Base-by-base conservation (phyloP, 2,329 filamentous ascomycete species). In the Keithomyces neogunnii region DNA sequence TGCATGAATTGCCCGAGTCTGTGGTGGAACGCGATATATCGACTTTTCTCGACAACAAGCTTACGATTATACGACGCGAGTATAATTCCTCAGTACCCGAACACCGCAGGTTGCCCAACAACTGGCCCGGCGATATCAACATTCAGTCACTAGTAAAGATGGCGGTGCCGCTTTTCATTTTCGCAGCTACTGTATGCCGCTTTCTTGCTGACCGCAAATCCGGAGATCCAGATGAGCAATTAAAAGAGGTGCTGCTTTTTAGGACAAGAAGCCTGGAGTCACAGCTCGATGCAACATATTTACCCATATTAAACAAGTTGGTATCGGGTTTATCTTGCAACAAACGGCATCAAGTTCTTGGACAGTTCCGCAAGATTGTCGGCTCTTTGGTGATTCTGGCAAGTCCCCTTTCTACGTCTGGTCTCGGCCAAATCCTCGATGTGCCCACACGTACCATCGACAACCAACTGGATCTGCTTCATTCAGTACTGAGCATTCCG, bases 81-180 rank as follows among this genome's bases (percentile, higher is more conserved):
- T 54, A 55, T 7, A 55, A 55, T 8, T 44, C 47, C 28, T 55
- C 48, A 1, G 53, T 55, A 8, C 13, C 51, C 3, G 8, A 19
- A 7, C 47, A 48, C 1, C 42, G 46, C 0, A 44, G 49, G 2
- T 42, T 60, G 2, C 9, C 30, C 1, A 1, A 29, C 0, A 39
- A 50, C 6, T 60, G 57, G 59, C 59, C 59, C 0, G 53, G 55
- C 0, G 3, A 47, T 1, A 11, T 28, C 0, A 11, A n/a, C 0
- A 38, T 50, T 1, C 5, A 33, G 19, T 30, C 5, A 6, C 58
- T 69, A 2, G 49, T 63, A 2, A 5, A 53, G 10, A 65, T 61
- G 51, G 61, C 69, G 1, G 51, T 59, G 1, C 66, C 67, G 0
- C 56, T 72, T 0, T 70, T 70, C 49, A 69, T 70, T 45, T 66